Base-by-base conservation (phyloP, 768 basidiomycete genomes). In the Tricholoma matsutake region DNA sequence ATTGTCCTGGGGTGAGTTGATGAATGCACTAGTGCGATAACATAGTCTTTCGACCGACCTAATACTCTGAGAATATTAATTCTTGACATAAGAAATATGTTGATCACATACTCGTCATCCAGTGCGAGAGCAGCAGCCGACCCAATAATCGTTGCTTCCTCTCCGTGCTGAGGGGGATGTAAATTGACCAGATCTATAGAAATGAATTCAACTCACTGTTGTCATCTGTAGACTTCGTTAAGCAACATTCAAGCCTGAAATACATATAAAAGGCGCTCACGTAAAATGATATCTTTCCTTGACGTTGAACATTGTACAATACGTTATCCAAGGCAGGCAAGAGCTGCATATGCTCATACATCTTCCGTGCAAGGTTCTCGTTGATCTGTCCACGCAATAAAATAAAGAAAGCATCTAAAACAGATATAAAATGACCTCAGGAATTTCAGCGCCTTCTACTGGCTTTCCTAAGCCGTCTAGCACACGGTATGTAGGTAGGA, bases 271-370 rank as follows among this genome's bases (percentile, higher is more conserved):
- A 8, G 56, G 51, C 20, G 76, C 88, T 67, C 70, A 92, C 93
- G 71, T 93, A 94, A 73, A 94, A 94, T 4, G 90, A 91, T 65
- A 93, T 93, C 74, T 92, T 93, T 28, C 95, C 95, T 72, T 98
- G 95, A 7, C 95, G 85, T 70, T 98, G 95, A 8, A 95, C 86
- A 66, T 95, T 95, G 74, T 94, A 92, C 14, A 98, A 80, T 35
- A 96, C 79, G 65, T 87, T 94, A 76, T 97, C 95, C 71, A 96
- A 76, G 41, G 87, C 85, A 0, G 95, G 95, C 58, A 93, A 75
- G 31, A 92, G 79, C 58, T 84, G 83, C 89, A 93, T 94, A 60
- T 87, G 77, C 72, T 89, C 86, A 67, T 92, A 95, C 80, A 94
- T 73, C 67, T 76, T 86, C 56, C 79, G 83, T 9, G 91, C 91